phyloP scores from a whole-genome alignment of 352 stramenopile genomes.

The Phytophthora lateralis region DNA sequence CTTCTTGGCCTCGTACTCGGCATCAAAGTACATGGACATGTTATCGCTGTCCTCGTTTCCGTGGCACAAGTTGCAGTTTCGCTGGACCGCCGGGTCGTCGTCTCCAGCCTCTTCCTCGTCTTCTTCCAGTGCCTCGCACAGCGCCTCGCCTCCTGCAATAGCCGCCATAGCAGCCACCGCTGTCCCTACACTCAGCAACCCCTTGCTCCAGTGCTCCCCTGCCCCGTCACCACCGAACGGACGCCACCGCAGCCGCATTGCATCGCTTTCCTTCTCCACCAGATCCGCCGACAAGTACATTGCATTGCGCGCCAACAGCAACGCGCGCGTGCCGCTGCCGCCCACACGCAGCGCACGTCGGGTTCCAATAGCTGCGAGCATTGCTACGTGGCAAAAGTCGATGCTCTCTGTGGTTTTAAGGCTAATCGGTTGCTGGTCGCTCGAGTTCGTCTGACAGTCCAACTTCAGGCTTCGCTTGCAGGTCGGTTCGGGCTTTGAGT shows the following conservation, averaged over 20 bases:
- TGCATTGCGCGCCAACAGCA: constrained; percentile 10
- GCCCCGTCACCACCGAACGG: constrained; percentile 2
- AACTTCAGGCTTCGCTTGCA: background rate
- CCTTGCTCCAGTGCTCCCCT: background rate
- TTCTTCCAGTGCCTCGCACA: constrained; percentile 24
- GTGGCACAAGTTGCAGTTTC: constrained; percentile 17
- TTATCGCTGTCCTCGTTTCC: constrained; percentile 8
- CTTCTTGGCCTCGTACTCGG: constrained; percentile 66
- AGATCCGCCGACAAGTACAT: constrained; percentile 8
- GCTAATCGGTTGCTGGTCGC: constrained; percentile 1
- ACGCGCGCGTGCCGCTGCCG: constrained; percentile 7
- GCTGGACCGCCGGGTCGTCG: constrained; percentile 1
- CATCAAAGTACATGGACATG: constrained; percentile 60
- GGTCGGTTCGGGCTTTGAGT: constrained; percentile 7
- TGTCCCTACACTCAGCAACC: constrained; percentile 1
- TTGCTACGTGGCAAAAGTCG: constrained; percentile 4
- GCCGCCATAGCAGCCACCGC: constrained; percentile 4
- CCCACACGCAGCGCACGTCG: constrained; percentile 11
- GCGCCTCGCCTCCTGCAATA: constrained; percentile 4
- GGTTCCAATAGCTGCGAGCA: constrained; percentile 9
- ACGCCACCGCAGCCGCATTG: background rate
- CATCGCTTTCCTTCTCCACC: background rate
- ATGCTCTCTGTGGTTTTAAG: background rate
- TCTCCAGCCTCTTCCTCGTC: constrained; percentile 3
- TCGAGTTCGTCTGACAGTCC: constrained; percentile 1